Evolutionary conservation across 495 filamentous ascomycete species (phyloP).

Genomic region (Aspergillus taichungensis): DNA sequence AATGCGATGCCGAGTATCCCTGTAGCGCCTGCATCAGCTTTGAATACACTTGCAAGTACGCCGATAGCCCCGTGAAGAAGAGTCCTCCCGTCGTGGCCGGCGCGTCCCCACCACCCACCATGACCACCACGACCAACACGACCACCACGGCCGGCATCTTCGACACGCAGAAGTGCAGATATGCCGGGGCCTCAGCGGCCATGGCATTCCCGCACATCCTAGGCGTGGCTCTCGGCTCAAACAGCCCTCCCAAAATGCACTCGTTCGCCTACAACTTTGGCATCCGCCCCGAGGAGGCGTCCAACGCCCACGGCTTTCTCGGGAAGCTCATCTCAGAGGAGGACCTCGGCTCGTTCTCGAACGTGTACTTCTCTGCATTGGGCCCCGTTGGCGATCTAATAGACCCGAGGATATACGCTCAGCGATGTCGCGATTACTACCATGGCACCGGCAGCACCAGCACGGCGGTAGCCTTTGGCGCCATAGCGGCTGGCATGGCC

Average conservation of each 20-base stretch:
- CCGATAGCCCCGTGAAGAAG: slow-evolving; percentile 11
- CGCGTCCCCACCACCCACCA: not conserved
- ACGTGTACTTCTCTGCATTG: slow-evolving; percentile 16
- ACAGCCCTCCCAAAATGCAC: slow-evolving; percentile 17
- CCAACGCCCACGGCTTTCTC: slow-evolving; percentile 13
- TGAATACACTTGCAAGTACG: slow-evolving; percentile 22
- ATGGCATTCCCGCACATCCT: slow-evolving; percentile 28
- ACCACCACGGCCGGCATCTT: slow-evolving; percentile 13
- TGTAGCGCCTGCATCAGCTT: slow-evolving; percentile 24
- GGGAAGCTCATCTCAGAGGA: slow-evolving; percentile 20
- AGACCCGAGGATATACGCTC: slow-evolving; percentile 18
- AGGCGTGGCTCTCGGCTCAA: slow-evolving; percentile 20
- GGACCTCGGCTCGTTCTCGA: slow-evolving; percentile 14
- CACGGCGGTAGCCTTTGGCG: slow-evolving; percentile 16
- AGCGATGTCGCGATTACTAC: slow-evolving; percentile 25
- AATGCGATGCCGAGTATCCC: slow-evolving; percentile 22
- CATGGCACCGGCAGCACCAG: slow-evolving; percentile 10
- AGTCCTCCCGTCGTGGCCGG: slow-evolving; percentile 11
- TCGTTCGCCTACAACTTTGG: slow-evolving; percentile 28
- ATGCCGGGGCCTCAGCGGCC: slow-evolving; percentile 22
- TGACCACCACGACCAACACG: too few relatives aligned
- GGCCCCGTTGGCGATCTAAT: slow-evolving; percentile 18
- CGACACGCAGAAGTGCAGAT: slow-evolving; percentile 23
- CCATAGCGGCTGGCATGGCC: slow-evolving; percentile 22
- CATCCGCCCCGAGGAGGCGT: slow-evolving; percentile 23